Evolutionary conservation across 192 early-diverging fungal genomes (phyloP), one percentile per base, ranked within the genome.

Genomic region (Powellomyces hirtus): DNA sequence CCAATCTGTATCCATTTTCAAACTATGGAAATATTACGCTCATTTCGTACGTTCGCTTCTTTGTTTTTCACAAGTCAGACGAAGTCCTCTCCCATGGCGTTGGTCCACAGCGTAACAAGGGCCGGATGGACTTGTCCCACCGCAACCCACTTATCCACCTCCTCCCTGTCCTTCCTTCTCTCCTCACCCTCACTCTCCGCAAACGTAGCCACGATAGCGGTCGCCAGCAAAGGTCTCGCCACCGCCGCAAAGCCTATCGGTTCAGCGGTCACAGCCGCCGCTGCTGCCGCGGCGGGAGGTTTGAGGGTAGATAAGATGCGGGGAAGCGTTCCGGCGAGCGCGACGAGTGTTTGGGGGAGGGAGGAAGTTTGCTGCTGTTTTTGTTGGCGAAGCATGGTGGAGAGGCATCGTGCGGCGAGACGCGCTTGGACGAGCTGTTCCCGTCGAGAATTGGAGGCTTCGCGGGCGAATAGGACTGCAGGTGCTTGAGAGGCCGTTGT

Each of bases 381-480:
- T 7, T 53, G 51, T 10, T 10, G 16, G 59, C 59, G 59, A 60
- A 64, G 29, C 24, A 64, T 24, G 27, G 62, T 26, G 24, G 24
- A 20, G 62, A 64, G 62, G 5, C 40, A 26, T 14, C 27, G 16
- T 10, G 33, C 38, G 42, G 74, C 68, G 24, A 75, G 14, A 24
- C 59, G 81, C 29, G 78, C 67, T 58, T 91, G 87, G 38, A 91
- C 76, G 58, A 87, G 68, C 61, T 86, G 82, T 71, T 94, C 92
- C 7, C 86, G 84, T 63, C 89, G 89, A 24, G 89, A 80, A 68
- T 94, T 94, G 10, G 84, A 81, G 8, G 82, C 81, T 71, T 94
- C 92, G 45, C 90, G 86, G 27, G 84, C 86, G 71, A 94, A 94
- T n/a, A 94, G 73, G n/a, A 79, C 83, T 42, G 78, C 75, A 66